Evolutionary conservation across 139 green algal species (phyloP), one percentile per base, ranked within the genome.

Genomic region (Coelastrella sp.): DNA sequence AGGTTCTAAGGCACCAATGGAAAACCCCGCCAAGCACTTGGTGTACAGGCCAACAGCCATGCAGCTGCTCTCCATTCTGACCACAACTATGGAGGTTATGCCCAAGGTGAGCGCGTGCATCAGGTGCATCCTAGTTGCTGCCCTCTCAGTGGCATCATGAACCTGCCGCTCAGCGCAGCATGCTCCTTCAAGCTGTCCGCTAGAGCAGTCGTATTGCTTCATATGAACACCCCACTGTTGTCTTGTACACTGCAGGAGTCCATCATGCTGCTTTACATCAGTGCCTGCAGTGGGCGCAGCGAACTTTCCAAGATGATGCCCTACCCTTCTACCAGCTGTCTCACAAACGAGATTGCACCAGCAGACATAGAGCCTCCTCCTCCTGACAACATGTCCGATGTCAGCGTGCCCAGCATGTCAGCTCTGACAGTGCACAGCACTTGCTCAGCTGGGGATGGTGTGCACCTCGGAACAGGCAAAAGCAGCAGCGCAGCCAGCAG

Each of bases 11-110:
- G 63, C 11, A 8, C 59, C 68, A 6, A 59, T 78, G 10, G 90
- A 88, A 61, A 95, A 95, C 86, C 95, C 95, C 5, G 75, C 89
- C 58, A 96, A 96, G 89, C 93, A 94, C 92, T 79, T 95, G 59
- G 86, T 97, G 89, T 94, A 96, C 90, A 89, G 92, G 25, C 94
- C 95, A 59, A 92, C 82, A 9, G 89, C 92, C 4, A 89, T 93
- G 63, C 89, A 94, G 82, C 89, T 96, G 85, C 93, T 96, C 76
- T 89, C 90, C 65, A 91, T 93, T 22, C 91, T 95, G 49, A 92
- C 93, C 65, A 91, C 90, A 73, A 92, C 92, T 6, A 63, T 94
- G 59, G 93, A 96, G 60, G 70, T 93, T 24, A 85, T 96, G 58
- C 93, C 93, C 22, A 88, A 88, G 84, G 84, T 88, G 20, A 56